Evolutionary conservation across 371 early-diverging fungal species (phyloP).

Genomic region (Mucor plumbeus): DNA sequence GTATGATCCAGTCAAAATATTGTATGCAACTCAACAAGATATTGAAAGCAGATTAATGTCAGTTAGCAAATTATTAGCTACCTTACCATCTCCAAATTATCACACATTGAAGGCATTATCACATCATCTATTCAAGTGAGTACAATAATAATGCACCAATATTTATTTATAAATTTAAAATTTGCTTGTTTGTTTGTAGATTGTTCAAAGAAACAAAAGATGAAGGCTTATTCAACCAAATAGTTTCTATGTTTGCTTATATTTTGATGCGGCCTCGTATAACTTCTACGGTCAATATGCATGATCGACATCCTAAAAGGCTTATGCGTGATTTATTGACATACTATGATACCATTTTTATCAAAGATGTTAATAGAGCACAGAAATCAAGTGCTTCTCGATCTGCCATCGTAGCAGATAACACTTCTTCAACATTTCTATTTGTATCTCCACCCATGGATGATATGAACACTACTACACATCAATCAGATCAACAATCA

Average conservation of each 20-base stretch:
- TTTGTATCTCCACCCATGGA: background rate
- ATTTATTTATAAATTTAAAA: background rate
- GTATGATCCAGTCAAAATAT: constrained; percentile 70
- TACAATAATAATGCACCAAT: background rate
- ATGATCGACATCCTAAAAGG: constrained; percentile 57
- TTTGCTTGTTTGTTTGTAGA: background rate
- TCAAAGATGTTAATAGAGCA: constrained; percentile 18
- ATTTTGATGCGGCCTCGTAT: constrained; percentile 53
- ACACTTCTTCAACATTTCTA: background rate
- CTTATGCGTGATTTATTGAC: constrained; percentile 56
- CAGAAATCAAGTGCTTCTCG: constrained; percentile 20
- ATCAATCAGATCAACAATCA: background rate
- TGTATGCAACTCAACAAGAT: constrained; percentile 47
- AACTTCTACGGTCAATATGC: constrained; percentile 43
- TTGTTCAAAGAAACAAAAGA: constrained; percentile 1
- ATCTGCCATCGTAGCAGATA: constrained; percentile 21
- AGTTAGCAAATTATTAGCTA: constrained; percentile 50
- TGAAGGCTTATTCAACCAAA: constrained; percentile 1
- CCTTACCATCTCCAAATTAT: constrained; percentile 58
- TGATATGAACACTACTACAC: too few relatives aligned
- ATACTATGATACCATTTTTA: constrained; percentile 27
- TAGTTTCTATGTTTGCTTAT: constrained; percentile 45
- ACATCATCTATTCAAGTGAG: constrained; percentile 44
- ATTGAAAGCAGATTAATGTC: constrained; percentile 16
- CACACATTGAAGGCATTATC: constrained; percentile 56